These are phyloP conservation scores for Teratosphaeria nubilosa DNA, from an alignment of 2,329 filamentous ascomycete genomes.

Conservation along the genomic window DNA sequence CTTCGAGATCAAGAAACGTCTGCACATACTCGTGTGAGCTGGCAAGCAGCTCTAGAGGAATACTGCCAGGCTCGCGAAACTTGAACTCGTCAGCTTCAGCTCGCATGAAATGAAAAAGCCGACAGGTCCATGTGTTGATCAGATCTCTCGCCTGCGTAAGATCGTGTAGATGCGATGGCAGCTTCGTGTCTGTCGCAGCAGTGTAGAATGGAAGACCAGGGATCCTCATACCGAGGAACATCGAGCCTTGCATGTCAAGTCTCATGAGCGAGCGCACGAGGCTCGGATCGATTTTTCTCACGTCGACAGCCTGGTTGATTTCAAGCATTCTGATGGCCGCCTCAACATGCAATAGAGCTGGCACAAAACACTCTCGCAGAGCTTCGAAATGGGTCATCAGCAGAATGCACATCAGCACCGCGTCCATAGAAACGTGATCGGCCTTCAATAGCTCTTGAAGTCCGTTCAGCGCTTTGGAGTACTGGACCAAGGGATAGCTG, in stretches of 20 bases:
- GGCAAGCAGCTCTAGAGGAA: conserved; percentile 19
- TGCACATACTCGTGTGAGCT: conserved; percentile 17
- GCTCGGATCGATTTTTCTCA: conserved; percentile 17
- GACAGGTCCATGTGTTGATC: conserved; percentile 19
- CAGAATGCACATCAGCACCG: conserved; percentile 22
- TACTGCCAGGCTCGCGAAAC: conserved; percentile 13
- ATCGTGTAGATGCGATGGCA: conserved; percentile 17
- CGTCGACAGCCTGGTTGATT: conserved; percentile 11
- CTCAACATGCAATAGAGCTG: conserved; percentile 23
- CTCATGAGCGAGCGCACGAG: conserved; percentile 21
- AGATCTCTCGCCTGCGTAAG: conserved; percentile 21
- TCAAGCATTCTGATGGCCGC: conserved; percentile 23
- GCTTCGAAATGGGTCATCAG: conserved; percentile 26
- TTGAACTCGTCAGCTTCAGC: conserved; percentile 18
- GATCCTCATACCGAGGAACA: conserved; percentile 17
- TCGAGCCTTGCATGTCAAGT: conserved; percentile 21
- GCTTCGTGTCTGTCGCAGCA: conserved; percentile 15
- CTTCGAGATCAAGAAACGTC: conserved; percentile 17
- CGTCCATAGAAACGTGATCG: conserved; percentile 14
- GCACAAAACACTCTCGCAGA: conserved; percentile 21
- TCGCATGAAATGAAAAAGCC: conserved; percentile 21
- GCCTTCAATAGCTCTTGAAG: conserved; percentile 19
- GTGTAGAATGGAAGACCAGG: conserved; percentile 22
- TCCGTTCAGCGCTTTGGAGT: conserved; percentile 22
- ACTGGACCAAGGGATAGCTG: conserved; percentile 20